phyloP scores from a whole-genome alignment of 2,329 filamentous ascomycete genomes.

The Fusarium sp. region DNA sequence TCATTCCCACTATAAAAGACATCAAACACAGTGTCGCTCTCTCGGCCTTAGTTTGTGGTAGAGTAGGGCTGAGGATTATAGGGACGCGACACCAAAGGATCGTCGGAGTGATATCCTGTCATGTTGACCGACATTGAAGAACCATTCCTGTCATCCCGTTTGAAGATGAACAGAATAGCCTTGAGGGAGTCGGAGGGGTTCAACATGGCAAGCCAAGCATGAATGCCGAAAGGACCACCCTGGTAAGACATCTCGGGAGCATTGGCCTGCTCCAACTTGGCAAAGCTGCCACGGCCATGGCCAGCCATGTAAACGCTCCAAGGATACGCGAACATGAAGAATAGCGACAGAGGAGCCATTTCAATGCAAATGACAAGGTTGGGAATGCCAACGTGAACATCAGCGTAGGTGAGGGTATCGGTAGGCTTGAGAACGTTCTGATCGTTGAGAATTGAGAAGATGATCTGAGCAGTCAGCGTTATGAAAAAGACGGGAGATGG shows the following conservation, averaged over 20 bases:
- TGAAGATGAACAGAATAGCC: slow-evolving; percentile 29
- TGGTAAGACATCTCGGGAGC: slow-evolving; percentile 16
- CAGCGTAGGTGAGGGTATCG: slow-evolving; percentile 35
- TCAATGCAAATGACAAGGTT: slow-evolving; percentile 35
- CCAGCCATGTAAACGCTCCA: slow-evolving; percentile 33
- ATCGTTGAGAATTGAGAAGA: slow-evolving; percentile 36
- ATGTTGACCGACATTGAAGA: slow-evolving; percentile 6
- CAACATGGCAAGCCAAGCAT: slow-evolving; percentile 34
- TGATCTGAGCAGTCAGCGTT: not conserved
- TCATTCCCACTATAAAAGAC: not conserved
- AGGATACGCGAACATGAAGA: slow-evolving; percentile 37
- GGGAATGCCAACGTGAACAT: slow-evolving; percentile 39
- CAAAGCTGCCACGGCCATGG: slow-evolving; percentile 12
- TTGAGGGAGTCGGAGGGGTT: slow-evolving; percentile 31
- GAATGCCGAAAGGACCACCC: slow-evolving; percentile 27
- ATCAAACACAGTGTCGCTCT: not conserved
- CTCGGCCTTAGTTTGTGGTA: not conserved
- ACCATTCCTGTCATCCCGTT: not conserved
- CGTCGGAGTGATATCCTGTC: slow-evolving; percentile 11
- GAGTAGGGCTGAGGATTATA: not conserved
- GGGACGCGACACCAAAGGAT: slow-evolving; percentile 1
- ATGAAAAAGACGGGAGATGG: fast-evolving
- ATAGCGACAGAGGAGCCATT: slow-evolving; percentile 36
- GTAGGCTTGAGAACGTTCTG: slow-evolving; percentile 17
- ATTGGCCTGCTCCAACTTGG: slow-evolving; percentile 7